Conservation (phyloP, 2,329 filamentous ascomycete genomes). For the Aspergillus tamarii region DNA sequence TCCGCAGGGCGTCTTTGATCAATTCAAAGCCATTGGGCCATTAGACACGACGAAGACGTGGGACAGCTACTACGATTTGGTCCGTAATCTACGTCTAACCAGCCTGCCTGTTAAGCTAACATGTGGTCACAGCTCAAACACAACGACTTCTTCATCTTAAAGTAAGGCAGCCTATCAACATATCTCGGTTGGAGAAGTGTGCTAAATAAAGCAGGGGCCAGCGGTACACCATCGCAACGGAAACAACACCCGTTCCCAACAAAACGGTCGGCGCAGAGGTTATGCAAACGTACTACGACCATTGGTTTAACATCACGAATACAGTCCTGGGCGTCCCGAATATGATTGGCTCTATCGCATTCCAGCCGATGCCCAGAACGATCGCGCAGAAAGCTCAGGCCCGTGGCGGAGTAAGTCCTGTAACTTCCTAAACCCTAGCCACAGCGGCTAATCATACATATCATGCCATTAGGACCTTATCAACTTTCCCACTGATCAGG, state of each 20-base stretch:
- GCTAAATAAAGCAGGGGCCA: slow-evolving; percentile 31
- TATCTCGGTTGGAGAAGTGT: background rate
- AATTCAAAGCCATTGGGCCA: slow-evolving; percentile 56
- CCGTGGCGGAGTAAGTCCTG: slow-evolving; percentile 39
- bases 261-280: slow-evolving; percentile 31
- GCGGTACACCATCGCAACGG: slow-evolving; percentile 46
- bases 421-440: background rate
- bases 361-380: slow-evolving; percentile 41
- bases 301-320: slow-evolving; percentile 35
- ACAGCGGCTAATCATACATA: background rate
- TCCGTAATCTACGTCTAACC: slow-evolving; percentile 28
- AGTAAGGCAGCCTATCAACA: slow-evolving; percentile 11
- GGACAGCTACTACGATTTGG: slow-evolving; percentile 51
- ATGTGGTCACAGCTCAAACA: slow-evolving; percentile 29
- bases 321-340: slow-evolving; percentile 31
- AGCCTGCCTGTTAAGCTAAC: background rate
- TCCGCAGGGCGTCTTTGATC: slow-evolving; percentile 58
- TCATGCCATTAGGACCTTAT: slow-evolving; percentile 38
- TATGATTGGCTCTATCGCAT: slow-evolving; percentile 38
- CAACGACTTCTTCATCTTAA: slow-evolving; percentile 46
- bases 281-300: slow-evolving; percentile 38
- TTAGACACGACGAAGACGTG: slow-evolving; percentile 53
- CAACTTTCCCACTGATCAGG: slow-evolving; percentile 42
- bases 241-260: slow-evolving; percentile 42
- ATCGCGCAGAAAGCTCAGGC: slow-evolving; percentile 39